phyloP scores from a whole-genome alignment of 1,284 basidiomycete genomes.

The Athelia psychrophila region DNA sequence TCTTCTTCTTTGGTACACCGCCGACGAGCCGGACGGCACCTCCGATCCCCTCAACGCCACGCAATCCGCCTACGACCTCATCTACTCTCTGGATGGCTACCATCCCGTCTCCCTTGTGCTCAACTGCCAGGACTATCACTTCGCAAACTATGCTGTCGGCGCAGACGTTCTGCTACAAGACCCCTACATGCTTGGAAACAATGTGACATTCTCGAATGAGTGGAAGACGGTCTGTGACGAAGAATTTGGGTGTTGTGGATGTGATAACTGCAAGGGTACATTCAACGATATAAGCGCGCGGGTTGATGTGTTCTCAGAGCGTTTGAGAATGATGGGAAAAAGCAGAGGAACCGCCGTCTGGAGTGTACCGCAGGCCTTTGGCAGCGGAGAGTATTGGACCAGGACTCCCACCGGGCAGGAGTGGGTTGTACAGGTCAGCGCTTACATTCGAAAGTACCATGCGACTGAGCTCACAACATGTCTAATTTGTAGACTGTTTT shows the following conservation, averaged over 20 bases:
- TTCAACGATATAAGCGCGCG: slow-evolving; percentile 64
- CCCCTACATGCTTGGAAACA: slow-evolving; percentile 56
- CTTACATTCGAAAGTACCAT: too few relatives aligned
- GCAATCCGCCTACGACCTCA: slow-evolving; percentile 53
- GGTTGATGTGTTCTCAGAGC: slow-evolving; percentile 58
- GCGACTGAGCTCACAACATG: too few relatives aligned
- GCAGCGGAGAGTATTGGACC: slow-evolving; percentile 61
- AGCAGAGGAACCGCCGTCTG: slow-evolving; percentile 63
- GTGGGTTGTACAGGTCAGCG: slow-evolving; percentile 54
- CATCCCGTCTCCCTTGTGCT: slow-evolving; percentile 74
- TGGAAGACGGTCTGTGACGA: slow-evolving; percentile 54
- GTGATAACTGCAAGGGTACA: slow-evolving; percentile 50
- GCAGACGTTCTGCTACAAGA: slow-evolving; percentile 63
- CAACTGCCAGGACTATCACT: slow-evolving; percentile 72
- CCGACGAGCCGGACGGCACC: slow-evolving; percentile 72
- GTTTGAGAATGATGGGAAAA: slow-evolving; percentile 61
- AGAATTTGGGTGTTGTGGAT: slow-evolving; percentile 70
- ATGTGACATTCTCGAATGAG: slow-evolving; percentile 58
- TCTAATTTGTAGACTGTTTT: slow-evolving; percentile 34
- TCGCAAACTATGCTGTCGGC: slow-evolving; percentile 53
- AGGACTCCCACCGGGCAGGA: slow-evolving; percentile 65
- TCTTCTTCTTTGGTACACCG: slow-evolving; percentile 76
- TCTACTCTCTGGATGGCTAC: slow-evolving; percentile 67
- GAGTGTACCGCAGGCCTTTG: slow-evolving; percentile 78
- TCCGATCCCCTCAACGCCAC: slow-evolving; percentile 66